Evolutionary conservation across 108 stramenopile species (phyloP).

Genomic region (Aurantiochytrium sp.): DNA sequence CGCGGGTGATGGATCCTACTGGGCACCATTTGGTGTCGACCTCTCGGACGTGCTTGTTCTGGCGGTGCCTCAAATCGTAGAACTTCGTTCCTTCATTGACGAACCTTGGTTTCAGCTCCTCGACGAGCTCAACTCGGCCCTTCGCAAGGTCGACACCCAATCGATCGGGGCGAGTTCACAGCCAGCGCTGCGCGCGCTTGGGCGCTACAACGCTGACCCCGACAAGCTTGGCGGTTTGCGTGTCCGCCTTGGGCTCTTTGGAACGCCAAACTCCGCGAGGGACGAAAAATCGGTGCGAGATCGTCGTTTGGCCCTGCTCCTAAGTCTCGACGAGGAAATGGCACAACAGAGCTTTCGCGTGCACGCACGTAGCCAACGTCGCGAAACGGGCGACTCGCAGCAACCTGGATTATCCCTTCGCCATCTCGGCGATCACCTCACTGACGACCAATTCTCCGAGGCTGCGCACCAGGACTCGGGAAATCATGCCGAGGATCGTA

Average conservation of each 20-base stretch:
- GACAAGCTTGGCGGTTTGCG: background rate
- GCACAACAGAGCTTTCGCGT: background rate
- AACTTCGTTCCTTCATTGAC: constrained; percentile 6
- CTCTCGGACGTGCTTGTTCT: background rate
- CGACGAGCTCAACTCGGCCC: background rate
- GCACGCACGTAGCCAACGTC: background rate
- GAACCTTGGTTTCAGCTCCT: background rate
- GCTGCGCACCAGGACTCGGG: background rate
- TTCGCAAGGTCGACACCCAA: background rate
- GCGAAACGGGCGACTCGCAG: no score
- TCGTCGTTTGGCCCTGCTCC: background rate
- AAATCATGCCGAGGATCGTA: no score
- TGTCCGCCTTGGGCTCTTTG: background rate
- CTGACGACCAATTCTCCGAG: background rate
- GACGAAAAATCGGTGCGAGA: no score
- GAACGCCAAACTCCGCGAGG: background rate
- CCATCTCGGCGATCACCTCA: no score
- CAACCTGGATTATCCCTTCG: no score
- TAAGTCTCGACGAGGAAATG: background rate
- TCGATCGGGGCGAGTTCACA: background rate
- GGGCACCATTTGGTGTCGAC: background rate
- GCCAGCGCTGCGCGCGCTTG: background rate
- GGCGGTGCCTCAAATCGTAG: background rate
- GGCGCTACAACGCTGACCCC: background rate
- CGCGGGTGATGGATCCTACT: background rate